A percentile compares a stretch with the other conserved stretches of the same genome.
Evolutionary conservation across 1,139 yeast species (phyloP).

Genomic region (Kazachstania sp.): DNA sequence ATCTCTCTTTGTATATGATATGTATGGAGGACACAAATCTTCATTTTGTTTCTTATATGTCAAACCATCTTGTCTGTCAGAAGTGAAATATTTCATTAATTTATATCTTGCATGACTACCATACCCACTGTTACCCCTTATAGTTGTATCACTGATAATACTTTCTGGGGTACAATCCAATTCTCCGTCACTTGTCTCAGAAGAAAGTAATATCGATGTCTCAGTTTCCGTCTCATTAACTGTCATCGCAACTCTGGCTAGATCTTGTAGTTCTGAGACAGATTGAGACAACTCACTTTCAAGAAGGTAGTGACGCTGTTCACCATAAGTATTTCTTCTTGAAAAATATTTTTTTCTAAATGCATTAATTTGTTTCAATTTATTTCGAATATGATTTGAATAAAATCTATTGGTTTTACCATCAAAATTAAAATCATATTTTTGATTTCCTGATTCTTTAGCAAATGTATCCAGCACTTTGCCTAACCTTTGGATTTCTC

Average conservation of each 20-base stretch:
- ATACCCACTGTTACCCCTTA: not conserved
- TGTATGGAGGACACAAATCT: not conserved
- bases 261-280: not conserved
- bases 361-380: not conserved
- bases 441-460: not conserved
- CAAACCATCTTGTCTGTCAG: not conserved
- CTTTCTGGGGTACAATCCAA: not conserved
- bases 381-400: not conserved
- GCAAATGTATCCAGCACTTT: slow-evolving; percentile 6
- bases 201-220: not conserved
- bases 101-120: not conserved
- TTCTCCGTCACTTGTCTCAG: not conserved
- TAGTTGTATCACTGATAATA: not conserved
- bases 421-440: not conserved
- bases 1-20: not conserved
- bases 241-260: not conserved
- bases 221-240: not conserved
- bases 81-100: not conserved
- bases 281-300: not conserved
- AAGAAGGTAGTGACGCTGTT: not conserved
- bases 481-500: slow-evolving; percentile 4
- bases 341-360: not conserved
- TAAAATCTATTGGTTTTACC: not conserved
- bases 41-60: not conserved
- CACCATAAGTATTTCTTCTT: not conserved